A percentile compares a stretch with the other conserved stretches of the same genome.
Evolutionary conservation across 768 basidiomycete genomes (phyloP).

Genomic region (Zangia roseola): DNA sequence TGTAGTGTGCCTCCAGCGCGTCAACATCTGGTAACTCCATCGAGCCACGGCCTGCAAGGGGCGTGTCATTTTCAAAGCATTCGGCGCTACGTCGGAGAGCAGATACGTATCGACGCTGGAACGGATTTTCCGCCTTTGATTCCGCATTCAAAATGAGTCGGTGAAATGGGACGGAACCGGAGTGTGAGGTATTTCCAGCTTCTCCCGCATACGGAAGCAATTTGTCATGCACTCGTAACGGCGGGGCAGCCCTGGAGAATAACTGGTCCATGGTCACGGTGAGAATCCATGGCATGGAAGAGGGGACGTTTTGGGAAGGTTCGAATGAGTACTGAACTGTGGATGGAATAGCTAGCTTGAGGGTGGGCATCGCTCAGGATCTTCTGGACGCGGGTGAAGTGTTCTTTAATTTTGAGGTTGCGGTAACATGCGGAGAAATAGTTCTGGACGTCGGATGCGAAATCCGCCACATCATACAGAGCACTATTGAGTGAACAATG

Average conservation of each 20-base stretch:
- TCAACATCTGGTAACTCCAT: background rate
- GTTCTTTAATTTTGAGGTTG: conserved; percentile 14
- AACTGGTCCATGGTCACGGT: background rate
- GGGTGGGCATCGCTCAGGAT: background rate
- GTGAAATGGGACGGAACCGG: background rate
- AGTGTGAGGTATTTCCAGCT: background rate
- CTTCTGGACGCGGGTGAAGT: conserved; percentile 10
- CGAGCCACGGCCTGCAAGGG: background rate
- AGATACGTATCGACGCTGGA: conserved; percentile 12
- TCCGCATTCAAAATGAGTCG: conserved; percentile 4
- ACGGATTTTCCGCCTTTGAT: conserved; percentile 6
- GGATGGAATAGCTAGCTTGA: background rate
- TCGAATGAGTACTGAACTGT: conserved; percentile 6
- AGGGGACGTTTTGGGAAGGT: background rate
- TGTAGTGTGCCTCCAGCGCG: conserved; percentile 10
- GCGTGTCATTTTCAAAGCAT: conserved; percentile 3
- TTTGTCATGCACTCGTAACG: background rate
- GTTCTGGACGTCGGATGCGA: background rate
- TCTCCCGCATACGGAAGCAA: background rate
- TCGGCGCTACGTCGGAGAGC: conserved; percentile 9
- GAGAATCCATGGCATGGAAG: background rate
- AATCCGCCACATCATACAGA: conserved; percentile 1
- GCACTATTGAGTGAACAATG: background rate
- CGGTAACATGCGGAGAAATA: conserved; percentile 19
- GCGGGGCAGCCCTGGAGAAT: conserved; percentile 6